These are phyloP conservation scores for Hortiboletus flavorubellus DNA, from an alignment of 768 basidiomycete genomes.

Conservation along the genomic window DNA sequence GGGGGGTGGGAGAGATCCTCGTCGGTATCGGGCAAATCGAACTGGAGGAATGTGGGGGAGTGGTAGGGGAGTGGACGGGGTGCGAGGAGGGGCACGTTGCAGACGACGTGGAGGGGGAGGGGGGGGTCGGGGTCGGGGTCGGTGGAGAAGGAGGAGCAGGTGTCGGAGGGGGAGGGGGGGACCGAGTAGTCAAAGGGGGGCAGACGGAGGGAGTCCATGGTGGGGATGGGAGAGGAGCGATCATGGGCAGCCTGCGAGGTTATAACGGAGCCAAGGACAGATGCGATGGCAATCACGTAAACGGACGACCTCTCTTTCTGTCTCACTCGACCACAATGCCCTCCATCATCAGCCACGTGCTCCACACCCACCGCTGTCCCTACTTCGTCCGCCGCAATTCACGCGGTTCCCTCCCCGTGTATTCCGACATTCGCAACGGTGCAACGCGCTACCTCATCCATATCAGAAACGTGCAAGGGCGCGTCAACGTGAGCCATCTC, in stretches of 20 bases:
- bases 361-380: constrained; percentile 1
- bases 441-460: constrained; percentile 56
- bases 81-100: constrained; percentile 65
- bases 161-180: constrained; percentile 44
- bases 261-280: constrained; percentile 6
- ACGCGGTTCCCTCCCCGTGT: constrained; percentile 68
- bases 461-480: constrained; percentile 69
- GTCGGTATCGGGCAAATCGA: constrained; percentile 63
- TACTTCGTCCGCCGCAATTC: constrained; percentile 70
- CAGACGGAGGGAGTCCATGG: constrained; percentile 4
- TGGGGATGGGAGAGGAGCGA: background rate
- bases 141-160: constrained; percentile 27
- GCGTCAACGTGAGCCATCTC: constrained; percentile 44
- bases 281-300: constrained; percentile 4
- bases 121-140: constrained; percentile 25
- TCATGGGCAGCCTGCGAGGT: background rate
- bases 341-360: constrained; percentile 18
- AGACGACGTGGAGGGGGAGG: constrained; percentile 47
- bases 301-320: background rate
- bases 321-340: constrained; percentile 6
- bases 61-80: constrained; percentile 69
- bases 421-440: constrained; percentile 67
- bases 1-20: constrained; percentile 70
- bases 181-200: constrained; percentile 15
- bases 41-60: constrained; percentile 66